Evolutionary conservation across 148 eudicot genomes (phyloP).

Genomic region (Vaccinium corymbosum): DNA sequence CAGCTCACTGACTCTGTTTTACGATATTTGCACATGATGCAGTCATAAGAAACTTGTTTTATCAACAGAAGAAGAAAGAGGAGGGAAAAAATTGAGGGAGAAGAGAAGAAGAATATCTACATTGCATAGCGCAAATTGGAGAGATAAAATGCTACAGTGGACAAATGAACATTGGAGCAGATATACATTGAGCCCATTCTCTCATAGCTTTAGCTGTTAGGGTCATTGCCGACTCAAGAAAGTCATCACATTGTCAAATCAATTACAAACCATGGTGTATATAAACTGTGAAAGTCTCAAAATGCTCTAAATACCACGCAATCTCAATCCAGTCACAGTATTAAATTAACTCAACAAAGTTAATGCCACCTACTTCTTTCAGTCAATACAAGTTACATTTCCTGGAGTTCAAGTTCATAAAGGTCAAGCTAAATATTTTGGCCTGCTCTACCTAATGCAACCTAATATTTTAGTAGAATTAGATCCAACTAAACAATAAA

Average conservation of each 20-base stretch:
- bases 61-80: neutral
- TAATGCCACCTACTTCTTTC: neutral
- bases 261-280: neutral
- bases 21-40: slow-evolving; percentile 17
- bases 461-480: neutral
- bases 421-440: neutral
- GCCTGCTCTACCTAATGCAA: slow-evolving; percentile 3
- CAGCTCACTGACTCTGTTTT: slow-evolving; percentile 78
- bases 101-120: neutral
- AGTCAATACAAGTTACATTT: slow-evolving; percentile 1
- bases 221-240: neutral
- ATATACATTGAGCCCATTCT: slow-evolving; percentile 4
- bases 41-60: slow-evolving; percentile 11
- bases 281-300: neutral
- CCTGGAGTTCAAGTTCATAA: neutral
- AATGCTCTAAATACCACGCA: neutral
- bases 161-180: neutral
- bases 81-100: neutral
- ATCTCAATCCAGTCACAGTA: neutral
- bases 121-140: neutral
- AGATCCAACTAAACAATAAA: neutral
- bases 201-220: neutral
- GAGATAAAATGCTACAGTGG: neutral
- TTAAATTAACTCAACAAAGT: neutral
- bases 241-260: neutral